Conservation (phyloP, 176 grass and related monocot species). For the Musa itinerans region DNA sequence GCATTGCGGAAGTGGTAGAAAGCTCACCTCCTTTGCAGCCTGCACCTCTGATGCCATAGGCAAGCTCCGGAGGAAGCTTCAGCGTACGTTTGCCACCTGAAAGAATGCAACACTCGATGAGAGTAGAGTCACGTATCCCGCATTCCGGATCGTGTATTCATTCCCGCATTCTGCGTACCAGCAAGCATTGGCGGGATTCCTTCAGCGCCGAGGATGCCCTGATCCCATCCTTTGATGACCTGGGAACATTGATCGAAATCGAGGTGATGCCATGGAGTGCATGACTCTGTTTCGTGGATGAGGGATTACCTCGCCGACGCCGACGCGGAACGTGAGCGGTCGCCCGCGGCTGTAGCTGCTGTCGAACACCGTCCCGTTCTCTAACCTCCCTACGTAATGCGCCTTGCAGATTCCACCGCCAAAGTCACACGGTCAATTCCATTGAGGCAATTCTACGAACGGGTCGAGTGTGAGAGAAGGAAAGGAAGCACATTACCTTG, state of each 20-base stretch:
- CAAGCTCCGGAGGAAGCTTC: slow-evolving; percentile 71
- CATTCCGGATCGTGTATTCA: background rate
- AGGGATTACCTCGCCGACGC: slow-evolving; percentile 62
- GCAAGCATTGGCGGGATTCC: slow-evolving; percentile 79
- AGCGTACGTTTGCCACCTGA: slow-evolving; percentile 79
- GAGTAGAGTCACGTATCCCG: background rate
- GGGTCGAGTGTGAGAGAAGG: background rate
- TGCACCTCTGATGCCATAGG: slow-evolving; percentile 65
- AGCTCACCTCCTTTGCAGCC: slow-evolving; percentile 55
- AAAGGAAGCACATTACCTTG: slow-evolving; percentile 31
- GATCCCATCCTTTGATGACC: slow-evolving; percentile 98
- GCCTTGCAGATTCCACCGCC: slow-evolving; percentile 24
- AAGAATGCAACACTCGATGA: background rate
- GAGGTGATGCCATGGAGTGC: background rate
- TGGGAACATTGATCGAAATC: slow-evolving; percentile 5
- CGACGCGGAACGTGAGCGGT: slow-evolving; percentile 60
- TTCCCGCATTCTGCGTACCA: slow-evolving; percentile 26
- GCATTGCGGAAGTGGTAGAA: background rate
- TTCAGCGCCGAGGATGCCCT: slow-evolving; percentile 68
- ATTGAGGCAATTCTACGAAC: background rate
- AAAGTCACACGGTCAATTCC: background rate
- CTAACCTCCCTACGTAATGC: slow-evolving; percentile 77
- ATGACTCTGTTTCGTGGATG: too few relatives aligned
- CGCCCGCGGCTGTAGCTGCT: slow-evolving; percentile 77
- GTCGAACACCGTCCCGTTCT: slow-evolving; percentile 90